Base-by-base conservation (phyloP, 2,329 filamentous ascomycete genomes). In the Ceratocystis ficicola region DNA sequence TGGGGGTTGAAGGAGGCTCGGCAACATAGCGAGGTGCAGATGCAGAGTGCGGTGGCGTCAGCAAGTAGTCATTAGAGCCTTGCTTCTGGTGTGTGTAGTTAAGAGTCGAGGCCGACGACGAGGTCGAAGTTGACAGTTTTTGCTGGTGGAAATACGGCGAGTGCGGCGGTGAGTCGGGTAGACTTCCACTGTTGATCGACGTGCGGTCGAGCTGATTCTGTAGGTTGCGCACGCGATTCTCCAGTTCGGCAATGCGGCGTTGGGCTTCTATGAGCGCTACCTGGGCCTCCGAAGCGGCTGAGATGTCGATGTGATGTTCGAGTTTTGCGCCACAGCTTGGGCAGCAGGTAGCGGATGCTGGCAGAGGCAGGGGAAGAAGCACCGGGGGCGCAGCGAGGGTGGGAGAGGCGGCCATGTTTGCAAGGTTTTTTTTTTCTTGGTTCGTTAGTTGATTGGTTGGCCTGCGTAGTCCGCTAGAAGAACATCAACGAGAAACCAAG, bases 61-160 rank as follows among this genome's bases (percentile, higher is more conserved):
- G 70, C 69, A 52, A 68, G 62, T 60, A 71, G 65, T 63, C 61
- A 71, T 72, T 4, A 70, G 72, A 67, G 70, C 69, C 10, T 68
- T 65, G 65, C 69, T 70, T 62, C 69, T 70, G 69, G 70, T 71
- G 63, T 69, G 32, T 50, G 63, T 44, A 61, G 61, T 30, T 62
- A 44, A 6, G 15, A 50, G 64, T 72, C 71, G 70, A 44, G 75
- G 76, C 69, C 83, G 83, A 65, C 90, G 78, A 57, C 75, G 79
- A 50, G 91, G 80, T 73, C 91, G 87, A 74, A 90, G 88, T 76
- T 93, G 89, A 79, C 82, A 86, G 73, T 81, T 82, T 74, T 85
- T 81, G 69, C 84, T 80, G 73, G 79, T 57, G 52, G 22, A 57
- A 57, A 30, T 57, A 36, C 7, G 52, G 52, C 17, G 52, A 57